Percentiles rank a stretch among this genome's conserved stretches.
phyloP scores from a whole-genome alignment of 441 rosid species.

The Pelargonium australe region DNA sequence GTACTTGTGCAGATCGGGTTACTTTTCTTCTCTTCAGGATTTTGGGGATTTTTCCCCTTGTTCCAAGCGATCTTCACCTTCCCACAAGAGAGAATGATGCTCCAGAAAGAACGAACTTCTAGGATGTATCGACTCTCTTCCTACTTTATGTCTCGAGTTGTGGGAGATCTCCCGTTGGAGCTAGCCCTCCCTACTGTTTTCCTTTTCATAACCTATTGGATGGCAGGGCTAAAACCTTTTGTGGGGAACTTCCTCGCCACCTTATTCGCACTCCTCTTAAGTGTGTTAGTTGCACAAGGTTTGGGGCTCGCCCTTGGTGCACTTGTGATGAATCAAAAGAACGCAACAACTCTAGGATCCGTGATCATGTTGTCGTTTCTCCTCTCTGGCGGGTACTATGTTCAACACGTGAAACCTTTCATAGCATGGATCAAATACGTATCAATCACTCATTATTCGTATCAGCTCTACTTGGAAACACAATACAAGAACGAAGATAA shows the following conservation, averaged over 20 bases:
- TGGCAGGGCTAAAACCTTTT: slow-evolving; percentile 52
- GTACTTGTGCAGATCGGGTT: slow-evolving; percentile 49
- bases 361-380: slow-evolving; percentile 33
- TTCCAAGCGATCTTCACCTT: slow-evolving; percentile 69
- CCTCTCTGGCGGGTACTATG: slow-evolving; percentile 42
- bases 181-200: slow-evolving; percentile 52
- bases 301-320: slow-evolving; percentile 56
- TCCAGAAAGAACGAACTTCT: slow-evolving; percentile 68
- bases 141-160: slow-evolving; percentile 44
- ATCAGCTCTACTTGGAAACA: slow-evolving; percentile 37
- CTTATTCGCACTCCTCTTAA: slow-evolving; percentile 31
- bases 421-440: slow-evolving; percentile 41
- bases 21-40: slow-evolving; percentile 54
- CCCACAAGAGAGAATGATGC: slow-evolving; percentile 73
- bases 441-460: slow-evolving; percentile 32
- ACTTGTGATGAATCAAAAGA: slow-evolving; percentile 36
- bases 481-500: slow-evolving; percentile 35
- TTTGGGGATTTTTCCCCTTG: slow-evolving; percentile 66
- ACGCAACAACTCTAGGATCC: slow-evolving; percentile 36
- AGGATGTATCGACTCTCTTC: slow-evolving; percentile 79
- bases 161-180: slow-evolving; percentile 65
- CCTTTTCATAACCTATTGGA: slow-evolving; percentile 53
- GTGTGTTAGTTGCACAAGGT: slow-evolving; percentile 40
- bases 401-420: slow-evolving; percentile 44
- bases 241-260: slow-evolving; percentile 34